These are phyloP conservation scores for Backusella circina DNA, from an alignment of 192 early-diverging fungal species.

Conservation along the genomic window DNA sequence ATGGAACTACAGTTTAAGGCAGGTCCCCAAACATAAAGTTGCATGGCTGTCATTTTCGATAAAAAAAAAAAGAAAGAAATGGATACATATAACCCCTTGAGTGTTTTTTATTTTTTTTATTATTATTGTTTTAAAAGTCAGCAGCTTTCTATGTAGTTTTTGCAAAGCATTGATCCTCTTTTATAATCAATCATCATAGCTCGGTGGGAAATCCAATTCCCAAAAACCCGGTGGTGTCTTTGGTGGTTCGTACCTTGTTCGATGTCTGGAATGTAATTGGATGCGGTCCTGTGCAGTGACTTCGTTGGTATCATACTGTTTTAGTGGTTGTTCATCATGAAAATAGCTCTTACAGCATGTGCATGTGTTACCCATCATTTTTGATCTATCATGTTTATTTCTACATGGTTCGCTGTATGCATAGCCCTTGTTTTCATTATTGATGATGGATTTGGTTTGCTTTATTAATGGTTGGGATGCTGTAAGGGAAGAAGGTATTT, in stretches of 20 bases:
- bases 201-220: not conserved
- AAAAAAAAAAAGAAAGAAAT: not conserved
- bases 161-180: too few species aligned
- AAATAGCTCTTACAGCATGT: not conserved
- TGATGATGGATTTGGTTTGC: not conserved
- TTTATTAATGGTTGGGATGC: not conserved
- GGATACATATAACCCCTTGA: not conserved
- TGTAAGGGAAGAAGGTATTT: not conserved
- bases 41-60: slow-evolving; percentile 28
- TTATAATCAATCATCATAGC: too few species aligned
- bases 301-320: not conserved
- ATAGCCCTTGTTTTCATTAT: not conserved
- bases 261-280: not conserved
- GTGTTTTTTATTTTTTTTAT: too few species aligned
- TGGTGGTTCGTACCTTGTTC: not conserved
- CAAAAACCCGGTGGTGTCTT: not conserved
- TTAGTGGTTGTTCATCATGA: not conserved
- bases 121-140: not conserved
- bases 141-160: too few species aligned
- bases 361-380: not conserved
- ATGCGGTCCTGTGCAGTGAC: not conserved
- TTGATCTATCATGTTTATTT: not conserved
- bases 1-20: slow-evolving; percentile 62
- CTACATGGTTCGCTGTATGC: not conserved
- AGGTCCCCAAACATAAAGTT: slow-evolving; percentile 72